Evolutionary conservation across 495 filamentous ascomycete species (phyloP).

Genomic region (Tuber indicum): DNA sequence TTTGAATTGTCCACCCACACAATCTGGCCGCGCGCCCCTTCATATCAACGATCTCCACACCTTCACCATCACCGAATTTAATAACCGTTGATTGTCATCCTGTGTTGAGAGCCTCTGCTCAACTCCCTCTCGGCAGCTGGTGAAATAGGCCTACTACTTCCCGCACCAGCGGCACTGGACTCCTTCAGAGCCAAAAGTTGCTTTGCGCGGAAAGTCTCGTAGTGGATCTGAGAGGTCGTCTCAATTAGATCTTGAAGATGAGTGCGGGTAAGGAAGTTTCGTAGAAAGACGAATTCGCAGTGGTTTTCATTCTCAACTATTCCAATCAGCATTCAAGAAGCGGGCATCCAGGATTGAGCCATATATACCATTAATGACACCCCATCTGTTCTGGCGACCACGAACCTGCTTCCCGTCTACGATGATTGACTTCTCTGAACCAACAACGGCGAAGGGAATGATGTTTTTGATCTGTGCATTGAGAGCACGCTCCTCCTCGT

Average conservation of each 20-base stretch:
- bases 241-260: conserved; percentile 99
- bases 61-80: conserved; percentile 1
- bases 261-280: conserved; percentile 96
- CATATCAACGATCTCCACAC: neutral
- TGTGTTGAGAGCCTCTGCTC: conserved; percentile 92
- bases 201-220: conserved; percentile 99
- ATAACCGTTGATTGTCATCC: conserved; percentile 90
- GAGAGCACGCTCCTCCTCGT: conserved; percentile 88
- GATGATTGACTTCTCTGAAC: conserved; percentile 94
- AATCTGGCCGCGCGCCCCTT: neutral
- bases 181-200: conserved; percentile 96
- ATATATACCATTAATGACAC: conserved; percentile 70
- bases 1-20: conserved; percentile 1
- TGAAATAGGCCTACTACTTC: conserved; percentile 84
- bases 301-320: conserved; percentile 94
- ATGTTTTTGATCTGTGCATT: conserved; percentile 96
- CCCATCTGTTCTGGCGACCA: conserved; percentile 97
- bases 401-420: conserved; percentile 97
- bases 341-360: neutral
- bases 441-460: conserved; percentile 96
- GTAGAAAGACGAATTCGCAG: conserved; percentile 97
- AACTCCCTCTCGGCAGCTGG: conserved; percentile 89
- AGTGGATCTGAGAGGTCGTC: conserved; percentile 99
- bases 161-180: conserved; percentile 74
- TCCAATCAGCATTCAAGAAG: conserved; percentile 6